phyloP scores from a whole-genome alignment of 306 rosid genomes.

The Cucumis hystrix region DNA sequence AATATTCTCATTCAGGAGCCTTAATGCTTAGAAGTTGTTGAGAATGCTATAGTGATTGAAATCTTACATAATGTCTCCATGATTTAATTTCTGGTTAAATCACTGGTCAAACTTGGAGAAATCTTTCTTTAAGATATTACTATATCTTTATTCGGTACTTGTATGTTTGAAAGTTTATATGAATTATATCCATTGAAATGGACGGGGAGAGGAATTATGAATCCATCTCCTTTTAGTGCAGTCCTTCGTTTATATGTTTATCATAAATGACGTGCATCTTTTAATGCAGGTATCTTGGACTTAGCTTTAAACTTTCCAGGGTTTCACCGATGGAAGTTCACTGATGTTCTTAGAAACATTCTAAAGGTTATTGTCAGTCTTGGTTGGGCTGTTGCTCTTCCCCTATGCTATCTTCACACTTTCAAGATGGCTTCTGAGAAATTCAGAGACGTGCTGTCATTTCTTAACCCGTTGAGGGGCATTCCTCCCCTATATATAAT shows the following conservation, averaged over 20 bases:
- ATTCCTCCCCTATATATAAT: slow-evolving; percentile 59
- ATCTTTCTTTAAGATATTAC: neutral
- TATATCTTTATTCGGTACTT: neutral
- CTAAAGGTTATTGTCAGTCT: slow-evolving; percentile 69
- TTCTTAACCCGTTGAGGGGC: slow-evolving; percentile 34
- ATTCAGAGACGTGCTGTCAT: slow-evolving; percentile 33
- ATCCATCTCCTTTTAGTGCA: neutral
- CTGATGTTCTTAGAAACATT: slow-evolving; percentile 56
- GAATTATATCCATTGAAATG: neutral
- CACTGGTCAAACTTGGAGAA: neutral
- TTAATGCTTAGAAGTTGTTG: neutral
- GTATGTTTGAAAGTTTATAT: neutral
- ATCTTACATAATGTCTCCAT: neutral
- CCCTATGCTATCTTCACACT: slow-evolving; percentile 52
- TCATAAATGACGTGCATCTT: neutral
- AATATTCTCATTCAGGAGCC: slow-evolving; percentile 12
- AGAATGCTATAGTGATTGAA: neutral
- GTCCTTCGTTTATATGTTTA: slow-evolving; percentile 5
- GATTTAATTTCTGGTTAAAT: neutral
- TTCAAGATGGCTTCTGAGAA: slow-evolving; percentile 20
- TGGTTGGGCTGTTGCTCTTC: slow-evolving; percentile 75
- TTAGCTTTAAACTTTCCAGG: slow-evolving; percentile 76
- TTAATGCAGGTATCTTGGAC: slow-evolving; percentile 64
- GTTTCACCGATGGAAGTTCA: slow-evolving; percentile 72
- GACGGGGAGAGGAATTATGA: neutral